A percentile compares a stretch with the other conserved stretches of the same genome.
Evolutionary conservation across 1,284 basidiomycete species (phyloP).

Genomic region (Tilletia indica): DNA sequence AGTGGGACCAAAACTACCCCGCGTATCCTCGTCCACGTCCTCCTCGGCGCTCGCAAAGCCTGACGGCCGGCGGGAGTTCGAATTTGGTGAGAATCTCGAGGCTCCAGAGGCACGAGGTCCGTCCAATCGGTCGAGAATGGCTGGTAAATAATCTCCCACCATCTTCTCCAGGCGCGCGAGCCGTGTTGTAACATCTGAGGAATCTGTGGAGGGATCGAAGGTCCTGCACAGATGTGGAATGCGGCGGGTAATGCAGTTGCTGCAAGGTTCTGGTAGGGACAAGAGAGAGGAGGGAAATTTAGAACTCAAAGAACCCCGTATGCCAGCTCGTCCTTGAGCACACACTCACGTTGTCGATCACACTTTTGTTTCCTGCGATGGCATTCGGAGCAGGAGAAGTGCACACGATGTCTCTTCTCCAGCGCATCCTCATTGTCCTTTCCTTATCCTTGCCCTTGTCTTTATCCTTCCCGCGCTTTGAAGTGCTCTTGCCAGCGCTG

Average conservation of each 20-base stretch:
- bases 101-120: conserved; percentile 14
- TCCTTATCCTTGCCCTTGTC: not conserved
- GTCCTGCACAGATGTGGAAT: conserved; percentile 51
- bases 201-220: conserved; percentile 45
- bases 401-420: conserved; percentile 45
- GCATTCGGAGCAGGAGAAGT: conserved; percentile 51
- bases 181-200: conserved; percentile 39
- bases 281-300: not conserved
- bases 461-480: too few relatives aligned
- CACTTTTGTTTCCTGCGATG: conserved; percentile 39
- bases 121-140: conserved; percentile 30
- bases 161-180: conserved; percentile 39
- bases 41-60: not conserved
- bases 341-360: conserved; percentile 39
- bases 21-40: not conserved
- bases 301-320: too few relatives aligned
- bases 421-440: not conserved
- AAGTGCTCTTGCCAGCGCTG: not conserved
- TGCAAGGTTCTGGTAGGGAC: conserved; percentile 26
- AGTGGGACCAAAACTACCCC: conserved; percentile 6
- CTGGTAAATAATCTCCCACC: conserved; percentile 35
- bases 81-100: not conserved
- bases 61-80: not conserved
- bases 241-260: conserved; percentile 52
- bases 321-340: not conserved